Percentiles rank a stretch among this genome's conserved stretches.
Conservation (phyloP, 108 stramenopile genomes). For the Poteriospumella lacustris region DNA sequence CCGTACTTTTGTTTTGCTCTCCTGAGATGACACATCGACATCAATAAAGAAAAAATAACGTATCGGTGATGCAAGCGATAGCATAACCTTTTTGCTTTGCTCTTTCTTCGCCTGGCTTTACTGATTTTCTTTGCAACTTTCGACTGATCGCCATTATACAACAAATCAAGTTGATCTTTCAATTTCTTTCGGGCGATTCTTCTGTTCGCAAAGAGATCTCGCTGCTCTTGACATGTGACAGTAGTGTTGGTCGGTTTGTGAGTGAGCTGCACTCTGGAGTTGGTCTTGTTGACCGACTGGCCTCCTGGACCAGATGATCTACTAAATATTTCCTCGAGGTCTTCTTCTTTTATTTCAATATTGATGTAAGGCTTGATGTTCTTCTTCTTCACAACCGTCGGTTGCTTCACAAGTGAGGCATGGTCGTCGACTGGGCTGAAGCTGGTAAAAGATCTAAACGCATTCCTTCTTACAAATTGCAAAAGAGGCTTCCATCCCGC, state of each 20-base stretch:
- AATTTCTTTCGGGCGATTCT: not conserved
- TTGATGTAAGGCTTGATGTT: no score
- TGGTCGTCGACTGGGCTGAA: no score
- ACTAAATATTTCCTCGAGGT: slow-evolving; percentile 9
- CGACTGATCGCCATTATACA: not conserved
- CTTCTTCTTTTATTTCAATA: slow-evolving; percentile 2
- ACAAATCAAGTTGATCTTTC: slow-evolving; percentile 2
- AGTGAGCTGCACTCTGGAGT: slow-evolving; percentile 48
- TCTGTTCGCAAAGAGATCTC: slow-evolving; percentile 21
- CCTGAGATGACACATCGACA: not conserved
- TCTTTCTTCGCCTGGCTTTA: not conserved
- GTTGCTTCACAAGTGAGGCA: no score
- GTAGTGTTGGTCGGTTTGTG: slow-evolving; percentile 41
- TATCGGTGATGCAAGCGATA: not conserved
- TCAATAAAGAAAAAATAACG: not conserved
- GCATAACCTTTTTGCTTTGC: not conserved
- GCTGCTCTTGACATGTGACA: slow-evolving; percentile 36
- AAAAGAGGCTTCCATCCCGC: no score
- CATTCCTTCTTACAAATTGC: no score
- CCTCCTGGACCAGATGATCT: slow-evolving; percentile 47
- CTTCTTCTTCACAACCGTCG: no score
- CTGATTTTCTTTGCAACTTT: not conserved
- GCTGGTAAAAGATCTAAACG: no score
- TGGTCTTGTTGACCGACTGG: slow-evolving; percentile 49
- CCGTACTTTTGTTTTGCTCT: not conserved